These are phyloP conservation scores for Durusdinium trenchii DNA, from an alignment of 73 alveolate species.

Conservation along the genomic window DNA sequence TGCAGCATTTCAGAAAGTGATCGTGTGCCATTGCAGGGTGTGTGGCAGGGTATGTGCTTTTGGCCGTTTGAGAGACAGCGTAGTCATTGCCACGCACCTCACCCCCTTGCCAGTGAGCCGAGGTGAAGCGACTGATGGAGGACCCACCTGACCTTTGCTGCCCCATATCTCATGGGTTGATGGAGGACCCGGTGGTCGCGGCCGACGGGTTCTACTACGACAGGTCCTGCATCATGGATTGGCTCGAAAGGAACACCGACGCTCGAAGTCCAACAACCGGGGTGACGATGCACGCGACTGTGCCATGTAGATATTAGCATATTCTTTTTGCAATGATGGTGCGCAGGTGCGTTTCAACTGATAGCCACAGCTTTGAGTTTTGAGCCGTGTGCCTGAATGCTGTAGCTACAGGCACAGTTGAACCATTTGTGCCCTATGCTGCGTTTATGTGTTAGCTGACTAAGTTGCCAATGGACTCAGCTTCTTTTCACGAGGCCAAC, in stretches of 20 bases:
- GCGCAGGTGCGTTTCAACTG: background rate
- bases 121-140: background rate
- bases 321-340: background rate
- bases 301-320: background rate
- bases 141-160: constrained; percentile 30
- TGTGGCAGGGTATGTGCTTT: too few relatives aligned
- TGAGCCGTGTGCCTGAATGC: too few relatives aligned
- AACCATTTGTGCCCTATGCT: too few relatives aligned
- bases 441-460: too few relatives aligned
- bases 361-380: too few relatives aligned
- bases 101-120: background rate
- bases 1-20: too few relatives aligned
- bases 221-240: background rate
- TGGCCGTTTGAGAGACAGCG: too few relatives aligned
- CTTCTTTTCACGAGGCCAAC: too few relatives aligned
- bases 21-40: too few relatives aligned
- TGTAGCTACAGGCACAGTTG: too few relatives aligned
- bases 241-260: background rate
- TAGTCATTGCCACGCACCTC: too few relatives aligned
- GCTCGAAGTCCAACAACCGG: background rate
- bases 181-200: constrained; percentile 77
- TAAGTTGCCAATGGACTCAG: too few relatives aligned
- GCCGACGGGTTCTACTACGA: constrained; percentile 59
- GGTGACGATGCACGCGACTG: background rate
- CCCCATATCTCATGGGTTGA: constrained; percentile 48